Evolutionary conservation across 2,329 filamentous ascomycete species (phyloP).

Genomic region (Aureobasidium musti): DNA sequence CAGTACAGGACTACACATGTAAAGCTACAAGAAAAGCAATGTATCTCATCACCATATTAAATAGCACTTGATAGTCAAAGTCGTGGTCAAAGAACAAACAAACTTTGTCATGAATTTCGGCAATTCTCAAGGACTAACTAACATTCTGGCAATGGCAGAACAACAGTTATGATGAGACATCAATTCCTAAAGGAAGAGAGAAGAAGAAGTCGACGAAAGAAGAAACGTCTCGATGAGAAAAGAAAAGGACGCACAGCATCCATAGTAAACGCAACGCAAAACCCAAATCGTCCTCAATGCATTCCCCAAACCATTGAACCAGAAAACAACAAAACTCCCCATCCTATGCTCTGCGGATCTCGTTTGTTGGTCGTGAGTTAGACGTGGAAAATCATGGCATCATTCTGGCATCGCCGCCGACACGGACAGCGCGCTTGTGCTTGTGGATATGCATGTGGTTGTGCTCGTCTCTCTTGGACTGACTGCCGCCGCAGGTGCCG

Average conservation of each 20-base stretch:
- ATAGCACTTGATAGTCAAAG: not conserved
- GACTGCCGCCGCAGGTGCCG: constrained; percentile 18
- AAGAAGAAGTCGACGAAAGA: no score
- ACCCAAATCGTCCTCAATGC: not conserved
- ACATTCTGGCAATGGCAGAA: constrained; percentile 15
- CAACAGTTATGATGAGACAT: constrained; percentile 11
- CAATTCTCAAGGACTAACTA: not conserved
- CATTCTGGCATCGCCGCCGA: not conserved
- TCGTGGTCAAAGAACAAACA: not conserved
- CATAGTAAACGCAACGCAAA: no score
- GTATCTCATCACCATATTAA: not conserved
- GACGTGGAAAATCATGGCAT: not conserved
- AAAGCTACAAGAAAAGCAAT: no score
- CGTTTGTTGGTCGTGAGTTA: not conserved
- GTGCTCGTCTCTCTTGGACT: constrained; percentile 13
- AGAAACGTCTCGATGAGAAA: not conserved
- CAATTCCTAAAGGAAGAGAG: constrained; percentile 12
- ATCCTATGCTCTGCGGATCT: not conserved
- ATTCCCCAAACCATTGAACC: not conserved
- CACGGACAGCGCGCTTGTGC: constrained; percentile 1
- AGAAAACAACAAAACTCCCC: not conserved
- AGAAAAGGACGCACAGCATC: constrained; percentile 10
- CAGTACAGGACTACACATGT: no score
- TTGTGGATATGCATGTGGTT: constrained; percentile 15
- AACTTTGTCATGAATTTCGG: not conserved